Percentiles rank a stretch among this genome's conserved stretches.
Conservation (phyloP, 768 basidiomycete species). For the Lentinula aciculospora region DNA sequence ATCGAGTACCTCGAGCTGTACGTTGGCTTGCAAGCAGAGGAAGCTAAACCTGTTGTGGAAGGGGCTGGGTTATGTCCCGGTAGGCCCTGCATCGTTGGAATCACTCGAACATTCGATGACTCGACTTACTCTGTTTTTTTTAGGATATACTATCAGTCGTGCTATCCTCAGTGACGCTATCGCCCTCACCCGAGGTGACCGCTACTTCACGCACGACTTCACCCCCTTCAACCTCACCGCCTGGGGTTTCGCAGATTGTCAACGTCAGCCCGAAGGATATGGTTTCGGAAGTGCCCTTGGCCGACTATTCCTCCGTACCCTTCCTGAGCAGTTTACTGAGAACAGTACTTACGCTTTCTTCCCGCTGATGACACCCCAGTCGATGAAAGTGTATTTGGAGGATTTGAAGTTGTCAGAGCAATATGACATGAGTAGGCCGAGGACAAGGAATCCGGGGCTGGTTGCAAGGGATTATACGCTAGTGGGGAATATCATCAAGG, state of each 20-base stretch:
- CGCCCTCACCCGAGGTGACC: slow-evolving; percentile 80
- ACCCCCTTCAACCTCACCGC: slow-evolving; percentile 77
- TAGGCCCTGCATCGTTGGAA: slow-evolving; percentile 19
- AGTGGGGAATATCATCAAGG: slow-evolving; percentile 47
- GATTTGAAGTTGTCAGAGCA: slow-evolving; percentile 47
- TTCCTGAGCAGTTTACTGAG: slow-evolving; percentile 63
- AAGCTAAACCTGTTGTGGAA: slow-evolving; percentile 65
- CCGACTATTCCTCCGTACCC: slow-evolving; percentile 65
- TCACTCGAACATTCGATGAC: background rate
- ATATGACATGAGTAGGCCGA: slow-evolving; percentile 55
- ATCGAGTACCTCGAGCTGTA: slow-evolving; percentile 79
- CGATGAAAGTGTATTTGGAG: slow-evolving; percentile 56
- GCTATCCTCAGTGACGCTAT: slow-evolving; percentile 86
- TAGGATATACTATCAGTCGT: slow-evolving; percentile 77
- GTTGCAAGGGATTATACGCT: slow-evolving; percentile 41
- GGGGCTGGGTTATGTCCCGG: slow-evolving; percentile 86
- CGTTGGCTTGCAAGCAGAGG: slow-evolving; percentile 75
- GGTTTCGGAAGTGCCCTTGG: slow-evolving; percentile 67
- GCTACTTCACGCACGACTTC: slow-evolving; percentile 77
- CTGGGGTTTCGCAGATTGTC: slow-evolving; percentile 83
- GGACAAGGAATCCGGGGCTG: slow-evolving; percentile 16
- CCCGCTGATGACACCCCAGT: slow-evolving; percentile 76
- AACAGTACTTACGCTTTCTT: slow-evolving; percentile 81
- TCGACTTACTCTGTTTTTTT: background rate
- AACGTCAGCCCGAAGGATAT: slow-evolving; percentile 63